These are phyloP conservation scores for Rosa multiflora DNA, from an alignment of 306 rosid genomes.

Conservation along the genomic window DNA sequence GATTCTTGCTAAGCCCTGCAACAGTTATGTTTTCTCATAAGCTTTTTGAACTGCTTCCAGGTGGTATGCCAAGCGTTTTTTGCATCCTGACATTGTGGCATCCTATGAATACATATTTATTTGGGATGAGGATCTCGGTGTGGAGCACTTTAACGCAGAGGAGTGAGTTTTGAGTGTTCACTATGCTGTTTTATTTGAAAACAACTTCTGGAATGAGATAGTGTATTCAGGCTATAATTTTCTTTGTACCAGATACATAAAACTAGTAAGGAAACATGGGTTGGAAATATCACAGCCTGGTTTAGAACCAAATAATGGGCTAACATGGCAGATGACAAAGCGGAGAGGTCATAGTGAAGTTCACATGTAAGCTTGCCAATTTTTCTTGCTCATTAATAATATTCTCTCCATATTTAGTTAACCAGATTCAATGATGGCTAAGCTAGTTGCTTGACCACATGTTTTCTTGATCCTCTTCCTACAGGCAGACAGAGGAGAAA, in stretches of 20 bases:
- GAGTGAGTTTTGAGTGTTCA: slow-evolving; percentile 50
- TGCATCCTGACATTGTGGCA: slow-evolving; percentile 91
- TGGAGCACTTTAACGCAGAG: slow-evolving; percentile 81
- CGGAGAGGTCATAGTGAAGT: slow-evolving; percentile 62
- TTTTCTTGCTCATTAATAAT: slow-evolving; percentile 10
- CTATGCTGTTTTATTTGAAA: slow-evolving; percentile 9
- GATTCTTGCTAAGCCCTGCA: slow-evolving; percentile 10
- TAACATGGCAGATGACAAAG: slow-evolving; percentile 85
- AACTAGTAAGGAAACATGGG: slow-evolving; percentile 71
- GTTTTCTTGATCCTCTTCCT: slow-evolving; percentile 23
- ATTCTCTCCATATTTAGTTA: neutral
- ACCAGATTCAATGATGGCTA: neutral
- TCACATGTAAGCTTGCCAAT: slow-evolving; percentile 65
- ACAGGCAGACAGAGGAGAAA: slow-evolving; percentile 60
- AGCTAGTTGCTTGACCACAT: neutral
- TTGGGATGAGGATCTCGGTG: slow-evolving; percentile 94
- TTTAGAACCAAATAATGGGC: slow-evolving; percentile 56
- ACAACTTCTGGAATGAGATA: slow-evolving; percentile 11
- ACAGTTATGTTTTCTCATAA: slow-evolving; percentile 21
- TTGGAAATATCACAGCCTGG: slow-evolving; percentile 96
- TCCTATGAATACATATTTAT: slow-evolving; percentile 77
- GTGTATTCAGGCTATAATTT: slow-evolving; percentile 17
- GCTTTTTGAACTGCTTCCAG: slow-evolving; percentile 43
- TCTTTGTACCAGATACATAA: slow-evolving; percentile 55
- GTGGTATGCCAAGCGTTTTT: slow-evolving; percentile 98